phyloP scores from a whole-genome alignment of 2,329 filamentous ascomycete genomes.

The Aspergillus uvarum region DNA sequence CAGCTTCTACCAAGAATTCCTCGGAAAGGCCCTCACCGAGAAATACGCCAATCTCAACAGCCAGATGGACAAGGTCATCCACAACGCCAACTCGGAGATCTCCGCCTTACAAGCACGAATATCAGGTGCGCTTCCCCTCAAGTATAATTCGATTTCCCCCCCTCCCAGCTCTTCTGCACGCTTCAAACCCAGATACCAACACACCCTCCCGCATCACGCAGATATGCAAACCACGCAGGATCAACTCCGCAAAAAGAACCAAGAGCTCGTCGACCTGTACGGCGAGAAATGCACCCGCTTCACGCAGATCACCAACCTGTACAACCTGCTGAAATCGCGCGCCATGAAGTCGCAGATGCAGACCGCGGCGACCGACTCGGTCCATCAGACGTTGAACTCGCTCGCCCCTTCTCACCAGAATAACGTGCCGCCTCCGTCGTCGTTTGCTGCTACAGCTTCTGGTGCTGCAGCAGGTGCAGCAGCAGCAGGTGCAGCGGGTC shows the following conservation, averaged over 20 bases:
- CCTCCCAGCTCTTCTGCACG: no score
- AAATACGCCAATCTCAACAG: conserved; percentile 66
- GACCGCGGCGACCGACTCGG: conserved; percentile 55
- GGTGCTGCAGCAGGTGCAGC: no score
- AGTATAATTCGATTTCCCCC: no score
- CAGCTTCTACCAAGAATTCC: conserved; percentile 74
- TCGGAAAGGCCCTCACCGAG: conserved; percentile 69
- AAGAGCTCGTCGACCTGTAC: conserved; percentile 66
- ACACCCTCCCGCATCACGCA: conserved; percentile 23
- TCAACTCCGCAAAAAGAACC: conserved; percentile 66
- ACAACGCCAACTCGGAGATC: conserved; percentile 74
- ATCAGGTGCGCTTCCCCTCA: conserved; percentile 50
- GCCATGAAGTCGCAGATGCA: conserved; percentile 56
- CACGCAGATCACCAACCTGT: conserved; percentile 64
- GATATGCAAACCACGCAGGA: conserved; percentile 63
- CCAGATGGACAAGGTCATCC: conserved; percentile 70
- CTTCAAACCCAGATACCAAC: no score
- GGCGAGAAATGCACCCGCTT: conserved; percentile 70
- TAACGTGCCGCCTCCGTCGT: no score
- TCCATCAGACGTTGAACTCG: conserved; percentile 47
- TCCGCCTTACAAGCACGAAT: conserved; percentile 64
- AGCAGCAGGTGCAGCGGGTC: no score
- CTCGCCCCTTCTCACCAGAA: conserved; percentile 18
- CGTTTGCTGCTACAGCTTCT: no score
- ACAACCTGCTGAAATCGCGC: conserved; percentile 57